Evolutionary conservation across 2,329 filamentous ascomycete species (phyloP).

Genomic region (Paecilomyces sp.): DNA sequence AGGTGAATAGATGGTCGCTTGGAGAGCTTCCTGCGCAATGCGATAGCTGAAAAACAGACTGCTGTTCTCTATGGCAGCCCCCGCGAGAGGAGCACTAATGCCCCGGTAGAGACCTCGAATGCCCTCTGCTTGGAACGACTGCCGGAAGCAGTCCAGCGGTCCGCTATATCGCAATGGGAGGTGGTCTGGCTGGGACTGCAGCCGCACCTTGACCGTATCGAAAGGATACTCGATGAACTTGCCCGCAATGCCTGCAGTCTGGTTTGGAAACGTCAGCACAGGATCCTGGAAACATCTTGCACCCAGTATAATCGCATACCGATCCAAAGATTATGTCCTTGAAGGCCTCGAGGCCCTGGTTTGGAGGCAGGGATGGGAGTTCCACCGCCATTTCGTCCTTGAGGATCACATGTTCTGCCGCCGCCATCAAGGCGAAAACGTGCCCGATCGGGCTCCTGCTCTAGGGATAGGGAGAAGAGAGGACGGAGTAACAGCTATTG

Average conservation of each 20-base stretch:
- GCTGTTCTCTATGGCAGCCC: constrained; percentile 86
- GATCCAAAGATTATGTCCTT: constrained; percentile 89
- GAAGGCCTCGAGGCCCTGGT: constrained; percentile 58
- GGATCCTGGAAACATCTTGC: neutral
- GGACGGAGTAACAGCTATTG: constrained; percentile 1
- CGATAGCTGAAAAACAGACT: constrained; percentile 89
- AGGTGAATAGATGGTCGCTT: constrained; percentile 54
- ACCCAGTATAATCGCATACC: constrained; percentile 41
- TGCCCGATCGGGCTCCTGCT: constrained; percentile 1
- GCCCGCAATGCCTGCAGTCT: constrained; percentile 78
- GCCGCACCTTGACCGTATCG: constrained; percentile 93
- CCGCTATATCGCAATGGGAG: constrained; percentile 76
- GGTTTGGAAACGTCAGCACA: constrained; percentile 2
- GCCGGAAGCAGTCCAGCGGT: constrained; percentile 85
- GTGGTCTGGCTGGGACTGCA: constrained; percentile 89
- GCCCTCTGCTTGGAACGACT: constrained; percentile 76
- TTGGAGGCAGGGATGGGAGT: constrained; percentile 30
- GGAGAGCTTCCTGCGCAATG: constrained; percentile 54
- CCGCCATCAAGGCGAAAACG: constrained; percentile 24
- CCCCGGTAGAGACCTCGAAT: constrained; percentile 78
- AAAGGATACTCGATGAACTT: constrained; percentile 99
- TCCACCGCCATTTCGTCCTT: constrained; percentile 35
- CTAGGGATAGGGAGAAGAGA: constrained; percentile 3
- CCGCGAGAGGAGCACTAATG: constrained; percentile 82
- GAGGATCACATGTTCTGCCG: constrained; percentile 28